A percentile compares a stretch with the other conserved stretches of the same genome.
Conservation (phyloP, 139 green algal species). For the Auxenochlorella pyrenoidosa region DNA sequence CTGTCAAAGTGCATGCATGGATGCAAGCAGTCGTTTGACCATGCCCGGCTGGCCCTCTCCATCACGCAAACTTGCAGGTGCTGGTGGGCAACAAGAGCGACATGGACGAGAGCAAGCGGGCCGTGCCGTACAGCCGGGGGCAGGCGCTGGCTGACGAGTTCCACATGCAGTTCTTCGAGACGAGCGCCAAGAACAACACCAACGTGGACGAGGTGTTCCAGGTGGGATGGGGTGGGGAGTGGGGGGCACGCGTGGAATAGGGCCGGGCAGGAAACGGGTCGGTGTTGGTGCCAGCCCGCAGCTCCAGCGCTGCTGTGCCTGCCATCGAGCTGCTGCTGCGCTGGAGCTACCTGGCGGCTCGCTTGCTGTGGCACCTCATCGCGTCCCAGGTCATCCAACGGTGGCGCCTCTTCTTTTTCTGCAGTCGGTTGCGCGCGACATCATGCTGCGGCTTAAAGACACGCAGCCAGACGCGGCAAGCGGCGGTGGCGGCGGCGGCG, state of each 20-base stretch:
- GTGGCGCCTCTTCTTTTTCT: too few species aligned
- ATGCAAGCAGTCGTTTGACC: too few species aligned
- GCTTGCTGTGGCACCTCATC: too few species aligned
- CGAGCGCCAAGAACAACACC: constrained; percentile 84
- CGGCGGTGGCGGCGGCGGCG: constrained; percentile 6
- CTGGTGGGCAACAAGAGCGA: constrained; percentile 97
- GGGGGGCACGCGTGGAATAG: not conserved
- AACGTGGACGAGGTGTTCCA: constrained; percentile 85
- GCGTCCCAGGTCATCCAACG: not conserved
- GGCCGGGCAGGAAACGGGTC: not conserved
- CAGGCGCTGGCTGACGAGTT: constrained; percentile 93
- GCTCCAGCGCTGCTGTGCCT: too few species aligned
- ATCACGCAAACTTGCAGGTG: constrained; percentile 58
- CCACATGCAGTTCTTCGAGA: constrained; percentile 93
- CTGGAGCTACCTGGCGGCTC: too few species aligned
- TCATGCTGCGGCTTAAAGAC: constrained; percentile 38
- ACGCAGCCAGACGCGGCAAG: constrained; percentile 5
- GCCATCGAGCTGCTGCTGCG: not conserved
- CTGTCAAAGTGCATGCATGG: too few species aligned
- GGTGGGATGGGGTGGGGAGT: not conserved
- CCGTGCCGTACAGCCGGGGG: constrained; percentile 77
- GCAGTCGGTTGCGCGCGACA: constrained; percentile 36
- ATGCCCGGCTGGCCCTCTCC: not conserved
- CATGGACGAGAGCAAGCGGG: constrained; percentile 86
- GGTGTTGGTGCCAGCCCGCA: too few species aligned